Conservation (phyloP, 768 basidiomycete species). For the Mycena olivaceomarginata region DNA sequence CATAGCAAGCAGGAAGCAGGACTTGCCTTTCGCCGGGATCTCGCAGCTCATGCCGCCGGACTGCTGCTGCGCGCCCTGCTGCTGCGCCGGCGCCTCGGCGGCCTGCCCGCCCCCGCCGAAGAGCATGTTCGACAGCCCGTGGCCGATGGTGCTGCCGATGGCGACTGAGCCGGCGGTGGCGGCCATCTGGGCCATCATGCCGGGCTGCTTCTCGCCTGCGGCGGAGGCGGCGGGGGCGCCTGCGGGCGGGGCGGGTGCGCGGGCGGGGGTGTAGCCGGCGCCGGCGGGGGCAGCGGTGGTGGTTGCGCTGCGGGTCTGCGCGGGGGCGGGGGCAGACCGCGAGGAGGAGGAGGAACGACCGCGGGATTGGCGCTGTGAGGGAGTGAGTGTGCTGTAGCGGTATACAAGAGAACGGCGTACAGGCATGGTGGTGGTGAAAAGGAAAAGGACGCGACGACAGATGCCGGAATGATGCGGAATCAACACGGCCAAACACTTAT, state of each 20-base stretch:
- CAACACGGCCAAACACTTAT: conserved; percentile 11
- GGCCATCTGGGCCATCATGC: conserved; percentile 90
- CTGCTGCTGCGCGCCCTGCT: conserved; percentile 67
- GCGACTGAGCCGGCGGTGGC: conserved; percentile 95
- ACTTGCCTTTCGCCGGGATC: conserved; percentile 85
- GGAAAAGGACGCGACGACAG: conserved; percentile 20
- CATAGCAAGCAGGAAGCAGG: too few species aligned
- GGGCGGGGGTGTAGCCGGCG: conserved; percentile 65
- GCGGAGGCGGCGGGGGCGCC: conserved; percentile 62
- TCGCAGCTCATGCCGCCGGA: conserved; percentile 76
- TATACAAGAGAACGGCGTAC: conserved; percentile 50
- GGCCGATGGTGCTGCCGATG: conserved; percentile 90
- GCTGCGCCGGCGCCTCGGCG: conserved; percentile 70
- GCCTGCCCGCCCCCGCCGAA: conserved; percentile 81
- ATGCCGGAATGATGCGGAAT: not conserved
- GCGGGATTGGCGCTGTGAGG: conserved; percentile 83
- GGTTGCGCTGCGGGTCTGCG: conserved; percentile 53
- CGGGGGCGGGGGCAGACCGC: conserved; percentile 54
- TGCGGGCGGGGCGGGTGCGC: conserved; percentile 64
- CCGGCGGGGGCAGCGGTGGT: conserved; percentile 61
- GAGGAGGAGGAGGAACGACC: conserved; percentile 77
- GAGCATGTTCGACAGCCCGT: conserved; percentile 84
- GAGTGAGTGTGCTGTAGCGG: conserved; percentile 2
- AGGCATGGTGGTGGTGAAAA: conserved; percentile 62
- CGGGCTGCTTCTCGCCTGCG: conserved; percentile 74